Conservation (phyloP, 225 moss, liverwort and hornwort species). For the Polytrichum commune region DNA sequence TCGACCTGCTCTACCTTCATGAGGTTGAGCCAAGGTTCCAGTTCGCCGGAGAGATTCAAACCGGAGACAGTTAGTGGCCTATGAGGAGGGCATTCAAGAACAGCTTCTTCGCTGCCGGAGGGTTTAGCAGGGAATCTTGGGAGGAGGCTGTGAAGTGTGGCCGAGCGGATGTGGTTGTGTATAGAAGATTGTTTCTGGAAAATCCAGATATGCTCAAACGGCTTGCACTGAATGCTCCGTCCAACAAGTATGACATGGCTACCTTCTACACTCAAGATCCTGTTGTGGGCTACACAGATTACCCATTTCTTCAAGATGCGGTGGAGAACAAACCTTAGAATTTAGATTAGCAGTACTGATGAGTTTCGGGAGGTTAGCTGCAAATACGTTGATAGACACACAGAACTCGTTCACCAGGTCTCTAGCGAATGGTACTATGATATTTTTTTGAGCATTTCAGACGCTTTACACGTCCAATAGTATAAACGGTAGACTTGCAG, state of each 20-base stretch:
- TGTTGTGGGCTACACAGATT: constrained; percentile 36
- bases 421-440: too few species aligned
- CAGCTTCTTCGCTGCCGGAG: constrained; percentile 10
- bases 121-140: constrained; percentile 5
- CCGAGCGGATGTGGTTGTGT: constrained; percentile 11
- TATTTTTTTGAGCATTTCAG: too few species aligned
- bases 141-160: constrained; percentile 20
- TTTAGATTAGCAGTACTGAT: background rate
- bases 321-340: background rate
- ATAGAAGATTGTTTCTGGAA: constrained; percentile 12
- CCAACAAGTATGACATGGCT: constrained; percentile 28
- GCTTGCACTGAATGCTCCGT: constrained; percentile 25
- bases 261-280: constrained; percentile 38
- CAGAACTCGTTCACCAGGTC: too few species aligned
- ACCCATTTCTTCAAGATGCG: constrained; percentile 27
- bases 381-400: too few species aligned
- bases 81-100: constrained; percentile 12
- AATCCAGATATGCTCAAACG: constrained; percentile 31
- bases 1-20: constrained; percentile 16
- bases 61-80: constrained; percentile 17
- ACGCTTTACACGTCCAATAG: too few species aligned
- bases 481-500: too few species aligned
- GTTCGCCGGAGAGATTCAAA: background rate
- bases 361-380: too few species aligned
- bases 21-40: constrained; percentile 27